Base-by-base conservation (phyloP, 2,329 filamentous ascomycete genomes). In the Xylaria sp. region DNA sequence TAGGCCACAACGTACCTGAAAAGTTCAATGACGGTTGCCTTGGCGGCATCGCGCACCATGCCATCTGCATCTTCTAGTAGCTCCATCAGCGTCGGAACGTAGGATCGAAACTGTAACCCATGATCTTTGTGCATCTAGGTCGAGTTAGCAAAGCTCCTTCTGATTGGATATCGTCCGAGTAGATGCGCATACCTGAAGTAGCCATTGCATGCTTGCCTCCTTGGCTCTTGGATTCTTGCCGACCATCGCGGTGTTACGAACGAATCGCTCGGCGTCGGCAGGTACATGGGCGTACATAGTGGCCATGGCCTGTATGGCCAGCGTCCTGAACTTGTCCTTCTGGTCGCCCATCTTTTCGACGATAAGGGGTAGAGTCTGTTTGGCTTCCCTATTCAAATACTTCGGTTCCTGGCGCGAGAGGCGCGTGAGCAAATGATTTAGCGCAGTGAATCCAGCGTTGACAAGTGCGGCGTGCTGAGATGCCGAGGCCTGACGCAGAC, bases 11-110 rank as follows among this genome's bases (percentile, higher is more conserved):
- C 84, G 68, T 82, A 93, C 91, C 86, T 88, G 81, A 98, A 98
- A 36, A 98, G 86, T 71, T 96, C 92, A 68, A 98, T 92, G 57
- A 98, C 90, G 1, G 93, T 92, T 64, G 84, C 84, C 82, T 96
- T 97, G 69, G 94, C 93, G 45, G 88, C 87, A 75, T 97, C 94
- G 78, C 95, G 89, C 71, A 98, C 94, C 80, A 89, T 90, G 58
- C 92, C 91, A 78, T 97, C 95, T 9, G 94, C 92, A 79, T 98
- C 94, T 81, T 98, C 95, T 50, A 98, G 86, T 72, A 96, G 87
- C 63, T 93, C 91, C 82, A 98, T 95, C 48, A 98, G 85, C 11
- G 87, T 86, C 2, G 93, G 91, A 1, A 97, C 94, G 78, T 97
- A 97, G 75, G 84, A 84, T 70, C 93, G 91, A 81, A 98, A 98